Evolutionary conservation across 1,284 basidiomycete species (phyloP), one percentile per base, ranked within the genome.

Genomic region (Puccinia novopanici): DNA sequence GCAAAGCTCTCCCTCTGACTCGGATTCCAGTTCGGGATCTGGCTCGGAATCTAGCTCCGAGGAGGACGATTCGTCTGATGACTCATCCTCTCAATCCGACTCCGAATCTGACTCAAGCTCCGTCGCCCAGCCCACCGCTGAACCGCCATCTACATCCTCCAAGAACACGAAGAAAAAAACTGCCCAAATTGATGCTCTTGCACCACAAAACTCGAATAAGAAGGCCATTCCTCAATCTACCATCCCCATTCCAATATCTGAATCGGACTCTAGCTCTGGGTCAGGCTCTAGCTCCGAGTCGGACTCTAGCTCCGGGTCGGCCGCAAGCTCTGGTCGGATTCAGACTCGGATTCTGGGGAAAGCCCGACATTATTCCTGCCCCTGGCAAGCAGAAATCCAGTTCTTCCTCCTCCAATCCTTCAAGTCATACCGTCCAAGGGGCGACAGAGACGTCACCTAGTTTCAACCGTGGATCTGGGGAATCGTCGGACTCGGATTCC

Each of bases 251-350:
- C 6, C n/a, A 22, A 3, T 42, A 50, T 27, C 68, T 27, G 52
- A 24, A 71, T 27, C 45, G 12, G 34, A 71, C 15, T 48, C 42
- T 22, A 52, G 42, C 68, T 71, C 68, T 15, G 52, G 42, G 24
- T 30, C 55, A 6, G 45, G 27, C 22, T 72, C 74, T 12, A 59
- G 48, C 1, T 54, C 68, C 30, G 48, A 22, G 17, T 68, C 75
- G 22, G 52, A 17, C n/a, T 68, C 63, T 55, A 63, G 40, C 19
- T 68, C 75, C 34, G 73, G 55, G 9, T 75, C 72, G 30, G 59
- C n/a, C n/a, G n/a, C n/a, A n/a, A n/a, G n/a, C n/a, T n/a, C n/a
- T n/a, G n/a, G n/a, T 75, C 72, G n/a, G 55, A 75, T 42, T 59
- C 72, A 27, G 55, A 40, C 27, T 59, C 54, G 10, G 42, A 72